Conservation (phyloP, 768 basidiomycete species). For the Kwoniella heveanensis region DNA sequence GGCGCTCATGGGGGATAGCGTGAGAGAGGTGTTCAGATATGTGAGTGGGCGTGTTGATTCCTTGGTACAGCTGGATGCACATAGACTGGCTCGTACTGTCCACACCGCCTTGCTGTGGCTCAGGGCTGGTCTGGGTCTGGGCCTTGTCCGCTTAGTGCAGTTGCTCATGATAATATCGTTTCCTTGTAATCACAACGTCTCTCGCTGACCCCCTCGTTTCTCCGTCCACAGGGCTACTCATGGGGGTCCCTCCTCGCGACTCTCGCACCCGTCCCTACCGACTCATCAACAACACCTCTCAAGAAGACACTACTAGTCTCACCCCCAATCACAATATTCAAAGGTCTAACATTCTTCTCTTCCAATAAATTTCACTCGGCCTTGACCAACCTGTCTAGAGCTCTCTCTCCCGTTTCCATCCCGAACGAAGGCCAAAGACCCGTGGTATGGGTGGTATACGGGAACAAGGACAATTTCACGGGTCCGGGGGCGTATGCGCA, state of each 20-base stretch:
- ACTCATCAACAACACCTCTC: slow-evolving; percentile 23
- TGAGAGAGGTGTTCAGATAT: slow-evolving; percentile 20
- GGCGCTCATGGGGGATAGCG: slow-evolving; percentile 18
- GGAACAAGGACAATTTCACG: slow-evolving; percentile 42
- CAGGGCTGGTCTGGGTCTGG: no score
- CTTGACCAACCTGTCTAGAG: slow-evolving; percentile 4
- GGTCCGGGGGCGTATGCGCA: slow-evolving; percentile 11
- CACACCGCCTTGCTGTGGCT: no score
- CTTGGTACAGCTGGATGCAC: neutral
- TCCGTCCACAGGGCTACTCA: slow-evolving; percentile 41
- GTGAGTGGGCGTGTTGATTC: slow-evolving; percentile 15
- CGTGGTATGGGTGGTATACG: slow-evolving; percentile 24
- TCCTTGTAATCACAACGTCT: neutral
- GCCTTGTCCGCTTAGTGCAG: no score
- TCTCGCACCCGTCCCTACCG: slow-evolving; percentile 21
- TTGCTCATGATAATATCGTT: no score
- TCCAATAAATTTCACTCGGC: slow-evolving; percentile 25
- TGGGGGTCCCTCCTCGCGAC: slow-evolving; percentile 37
- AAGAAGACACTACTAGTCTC: slow-evolving; percentile 31
- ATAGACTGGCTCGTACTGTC: no score
- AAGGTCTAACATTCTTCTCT: slow-evolving; percentile 19
- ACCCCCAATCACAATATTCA: slow-evolving; percentile 26
- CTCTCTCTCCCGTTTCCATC: no score
- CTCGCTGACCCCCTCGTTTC: neutral
- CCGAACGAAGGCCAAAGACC: neutral